Evolutionary conservation across 2,329 filamentous ascomycete species (phyloP).

Genomic region (Alternaria sp.): DNA sequence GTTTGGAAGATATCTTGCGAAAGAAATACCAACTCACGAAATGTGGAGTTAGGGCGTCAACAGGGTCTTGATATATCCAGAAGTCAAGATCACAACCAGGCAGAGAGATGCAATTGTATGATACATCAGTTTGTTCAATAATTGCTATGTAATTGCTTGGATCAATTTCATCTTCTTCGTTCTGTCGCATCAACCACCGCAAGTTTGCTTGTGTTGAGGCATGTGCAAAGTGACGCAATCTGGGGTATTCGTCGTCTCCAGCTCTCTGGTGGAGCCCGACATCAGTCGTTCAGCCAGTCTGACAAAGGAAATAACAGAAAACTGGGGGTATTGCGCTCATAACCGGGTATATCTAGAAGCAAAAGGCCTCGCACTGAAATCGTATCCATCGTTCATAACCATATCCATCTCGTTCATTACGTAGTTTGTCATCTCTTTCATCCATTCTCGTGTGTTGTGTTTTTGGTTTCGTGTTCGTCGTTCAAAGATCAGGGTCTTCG

Average conservation of each 20-base stretch:
- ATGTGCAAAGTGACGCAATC: not conserved
- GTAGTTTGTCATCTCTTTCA: not conserved
- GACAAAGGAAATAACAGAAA: conserved; percentile 9
- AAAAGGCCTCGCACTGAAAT: conserved; percentile 16
- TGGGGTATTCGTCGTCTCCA: not conserved
- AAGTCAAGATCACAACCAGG: not conserved
- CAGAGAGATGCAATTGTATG: not conserved
- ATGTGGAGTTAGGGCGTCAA: not conserved
- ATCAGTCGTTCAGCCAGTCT: not conserved
- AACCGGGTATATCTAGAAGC: conserved; percentile 25
- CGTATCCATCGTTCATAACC: conserved; percentile 3
- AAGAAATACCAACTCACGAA: not conserved
- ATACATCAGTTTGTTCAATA: not conserved
- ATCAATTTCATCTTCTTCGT: not conserved
- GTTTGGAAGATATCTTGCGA: too few species aligned
- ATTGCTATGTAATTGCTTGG: not conserved
- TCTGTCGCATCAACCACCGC: not conserved
- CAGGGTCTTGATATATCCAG: not conserved
- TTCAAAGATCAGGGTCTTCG: conserved; percentile 44
- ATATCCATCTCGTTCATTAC: conserved; percentile 3
- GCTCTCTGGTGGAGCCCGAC: not conserved
- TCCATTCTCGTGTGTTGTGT: not conserved
- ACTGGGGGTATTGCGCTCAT: conserved; percentile 15
- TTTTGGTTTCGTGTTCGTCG: not conserved
- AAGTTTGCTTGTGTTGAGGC: not conserved